These are phyloP conservation scores for Cinchona pubescens DNA, from an alignment of 257 asterid genomes.

Conservation along the genomic window DNA sequence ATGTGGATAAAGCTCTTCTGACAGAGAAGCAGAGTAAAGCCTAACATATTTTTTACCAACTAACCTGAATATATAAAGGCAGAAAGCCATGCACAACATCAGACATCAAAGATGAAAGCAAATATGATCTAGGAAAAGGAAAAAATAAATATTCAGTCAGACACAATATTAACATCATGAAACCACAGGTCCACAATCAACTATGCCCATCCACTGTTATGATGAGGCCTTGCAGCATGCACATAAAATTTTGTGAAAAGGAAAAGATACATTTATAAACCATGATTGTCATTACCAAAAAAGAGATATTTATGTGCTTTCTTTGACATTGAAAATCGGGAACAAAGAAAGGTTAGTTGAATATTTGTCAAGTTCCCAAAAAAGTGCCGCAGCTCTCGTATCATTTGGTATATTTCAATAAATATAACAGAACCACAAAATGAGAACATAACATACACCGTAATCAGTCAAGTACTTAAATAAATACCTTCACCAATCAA, in stretches of 20 bases:
- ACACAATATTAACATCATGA: background rate
- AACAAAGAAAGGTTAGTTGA: background rate
- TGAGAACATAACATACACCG: background rate
- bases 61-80: slow-evolving; percentile 31
- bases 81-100: background rate
- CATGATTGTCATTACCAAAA: background rate
- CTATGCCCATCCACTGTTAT: background rate
- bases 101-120: background rate
- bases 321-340: background rate
- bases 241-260: background rate
- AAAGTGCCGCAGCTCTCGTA: background rate
- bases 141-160: too few relatives aligned
- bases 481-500: too few relatives aligned
- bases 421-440: background rate
- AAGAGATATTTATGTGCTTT: background rate
- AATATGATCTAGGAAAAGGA: background rate
- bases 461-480: background rate
- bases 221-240: background rate
- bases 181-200: background rate
- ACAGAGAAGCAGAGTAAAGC: slow-evolving; percentile 62
- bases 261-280: slow-evolving; percentile 1
- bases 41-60: slow-evolving; percentile 56
- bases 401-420: background rate
- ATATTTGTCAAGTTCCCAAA: background rate
- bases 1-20: slow-evolving; percentile 60